Percentiles rank a stretch among this genome's conserved stretches.
These are phyloP conservation scores for Penicillium palitans DNA, from an alignment of 2,329 filamentous ascomycete species.

Conservation along the genomic window DNA sequence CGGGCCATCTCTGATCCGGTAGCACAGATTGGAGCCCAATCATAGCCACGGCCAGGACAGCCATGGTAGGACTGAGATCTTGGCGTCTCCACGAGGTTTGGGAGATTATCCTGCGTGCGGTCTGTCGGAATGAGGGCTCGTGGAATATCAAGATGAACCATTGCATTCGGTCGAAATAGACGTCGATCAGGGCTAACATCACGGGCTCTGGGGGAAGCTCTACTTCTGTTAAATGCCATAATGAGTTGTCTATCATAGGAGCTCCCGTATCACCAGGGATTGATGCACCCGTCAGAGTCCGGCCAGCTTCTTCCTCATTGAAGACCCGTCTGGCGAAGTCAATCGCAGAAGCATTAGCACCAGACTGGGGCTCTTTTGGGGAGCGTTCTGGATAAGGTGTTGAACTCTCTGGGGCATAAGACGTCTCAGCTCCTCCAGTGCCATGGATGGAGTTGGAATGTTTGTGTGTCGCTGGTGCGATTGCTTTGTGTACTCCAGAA, in stretches of 20 bases:
- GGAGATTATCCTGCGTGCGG: constrained; percentile 14
- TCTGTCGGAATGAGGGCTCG: constrained; percentile 15
- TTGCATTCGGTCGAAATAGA: constrained; percentile 24
- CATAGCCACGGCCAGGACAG: constrained; percentile 18
- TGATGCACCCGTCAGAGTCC: constrained; percentile 16
- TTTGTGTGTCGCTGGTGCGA: neutral
- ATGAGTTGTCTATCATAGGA: constrained; percentile 9
- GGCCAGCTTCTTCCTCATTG: constrained; percentile 19
- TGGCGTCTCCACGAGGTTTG: constrained; percentile 15
- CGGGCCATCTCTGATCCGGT: constrained; percentile 17
- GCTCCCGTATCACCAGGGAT: constrained; percentile 19
- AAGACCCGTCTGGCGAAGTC: constrained; percentile 25
- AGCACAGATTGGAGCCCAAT: constrained; percentile 22
- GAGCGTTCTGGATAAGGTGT: neutral
- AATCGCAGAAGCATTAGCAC: constrained; percentile 22
- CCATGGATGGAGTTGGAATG: neutral
- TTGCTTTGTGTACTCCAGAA: neutral
- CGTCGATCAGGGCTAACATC: constrained; percentile 20
- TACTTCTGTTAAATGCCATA: constrained; percentile 19
- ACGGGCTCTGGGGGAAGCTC: constrained; percentile 17
- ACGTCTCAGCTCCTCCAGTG: neutral
- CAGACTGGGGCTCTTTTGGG: constrained; percentile 17
- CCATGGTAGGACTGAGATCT: constrained; percentile 17
- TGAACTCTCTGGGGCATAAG: neutral
- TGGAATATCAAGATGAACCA: constrained; percentile 25